These are phyloP conservation scores for Coniosporium apollinis DNA, from an alignment of 495 filamentous ascomycete species.

Conservation along the genomic window DNA sequence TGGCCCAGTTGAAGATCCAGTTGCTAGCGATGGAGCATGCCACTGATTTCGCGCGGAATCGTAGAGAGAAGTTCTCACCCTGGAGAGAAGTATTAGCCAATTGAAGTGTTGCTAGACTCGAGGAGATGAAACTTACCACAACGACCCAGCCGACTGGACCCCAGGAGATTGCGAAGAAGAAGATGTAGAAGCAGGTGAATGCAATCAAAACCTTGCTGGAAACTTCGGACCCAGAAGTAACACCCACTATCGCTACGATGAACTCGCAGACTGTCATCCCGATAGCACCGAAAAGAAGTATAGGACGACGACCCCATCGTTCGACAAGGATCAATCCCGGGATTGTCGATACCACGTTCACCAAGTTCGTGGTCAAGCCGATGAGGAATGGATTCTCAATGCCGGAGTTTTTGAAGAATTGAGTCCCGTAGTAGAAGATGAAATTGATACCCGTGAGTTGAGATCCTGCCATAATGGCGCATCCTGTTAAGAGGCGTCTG, in stretches of 20 bases:
- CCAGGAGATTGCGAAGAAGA: conserved; percentile 28
- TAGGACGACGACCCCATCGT: conserved; percentile 61
- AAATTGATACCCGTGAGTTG: conserved; percentile 68
- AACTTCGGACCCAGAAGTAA: conserved; percentile 8
- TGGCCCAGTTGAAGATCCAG: conserved; percentile 51
- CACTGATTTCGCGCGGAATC: conserved; percentile 69
- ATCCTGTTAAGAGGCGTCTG: background rate
- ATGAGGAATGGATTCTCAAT: conserved; percentile 66
- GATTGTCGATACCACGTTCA: background rate
- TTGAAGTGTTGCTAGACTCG: too few species aligned
- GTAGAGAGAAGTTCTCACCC: conserved; percentile 78
- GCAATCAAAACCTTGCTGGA: conserved; percentile 20
- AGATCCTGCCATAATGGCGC: background rate
- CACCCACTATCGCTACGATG: conserved; percentile 55
- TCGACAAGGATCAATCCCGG: conserved; percentile 38
- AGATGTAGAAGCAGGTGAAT: conserved; percentile 38
- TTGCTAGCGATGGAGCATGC: conserved; percentile 68
- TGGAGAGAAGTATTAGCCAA: too few species aligned
- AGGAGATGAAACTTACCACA: too few species aligned
- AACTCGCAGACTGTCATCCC: conserved; percentile 79
- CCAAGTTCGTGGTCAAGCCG: conserved; percentile 27
- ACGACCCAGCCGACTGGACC: conserved; percentile 57
- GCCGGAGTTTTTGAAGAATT: conserved; percentile 55
- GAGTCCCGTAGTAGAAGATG: conserved; percentile 79
- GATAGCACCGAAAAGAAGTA: conserved; percentile 60